A percentile compares a stretch with the other conserved stretches of the same genome.
Conservation (phyloP, 768 basidiomycete genomes). For the Suillus bovinus region DNA sequence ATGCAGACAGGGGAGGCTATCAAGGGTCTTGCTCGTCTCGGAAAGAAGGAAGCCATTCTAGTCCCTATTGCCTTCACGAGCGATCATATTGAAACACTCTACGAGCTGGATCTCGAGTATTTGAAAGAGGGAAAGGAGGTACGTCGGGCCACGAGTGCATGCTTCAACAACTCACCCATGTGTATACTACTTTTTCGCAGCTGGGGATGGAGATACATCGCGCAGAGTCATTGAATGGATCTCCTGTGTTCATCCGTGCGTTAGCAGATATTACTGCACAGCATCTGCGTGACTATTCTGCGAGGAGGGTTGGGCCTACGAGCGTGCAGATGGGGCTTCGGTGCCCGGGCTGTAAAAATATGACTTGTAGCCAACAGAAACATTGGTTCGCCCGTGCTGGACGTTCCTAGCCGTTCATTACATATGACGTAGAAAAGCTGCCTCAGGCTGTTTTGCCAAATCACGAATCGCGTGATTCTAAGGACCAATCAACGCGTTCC, state of each 20-base stretch:
- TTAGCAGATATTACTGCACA: slow-evolving; percentile 86
- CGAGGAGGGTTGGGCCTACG: slow-evolving; percentile 58
- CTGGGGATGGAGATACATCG: slow-evolving; percentile 89
- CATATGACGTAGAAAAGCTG: no score
- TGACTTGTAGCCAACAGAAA: slow-evolving; percentile 85
- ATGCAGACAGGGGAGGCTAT: slow-evolving; percentile 92
- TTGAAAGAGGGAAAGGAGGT: slow-evolving; percentile 89
- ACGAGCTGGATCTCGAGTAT: slow-evolving; percentile 95
- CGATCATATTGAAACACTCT: slow-evolving; percentile 98
- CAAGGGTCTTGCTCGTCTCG: slow-evolving; percentile 79
- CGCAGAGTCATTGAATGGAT: slow-evolving; percentile 90
- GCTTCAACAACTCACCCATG: slow-evolving; percentile 2
- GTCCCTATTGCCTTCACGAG: slow-evolving; percentile 98
- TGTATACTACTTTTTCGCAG: slow-evolving; percentile 40
- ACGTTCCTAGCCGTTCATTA: slow-evolving; percentile 29
- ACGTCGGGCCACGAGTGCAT: slow-evolving; percentile 21
- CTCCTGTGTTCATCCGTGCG: slow-evolving; percentile 93
- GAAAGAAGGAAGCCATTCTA: slow-evolving; percentile 74
- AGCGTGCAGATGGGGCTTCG: slow-evolving; percentile 82
- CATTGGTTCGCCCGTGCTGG: slow-evolving; percentile 87
- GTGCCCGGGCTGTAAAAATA: slow-evolving; percentile 93
- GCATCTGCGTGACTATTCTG: slow-evolving; percentile 67
- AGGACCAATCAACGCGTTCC: neutral
- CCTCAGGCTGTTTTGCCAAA: neutral
- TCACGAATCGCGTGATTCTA: neutral